These are phyloP conservation scores for Amylostereum areolatum DNA, from an alignment of 1,284 basidiomycete species.

Conservation along the genomic window DNA sequence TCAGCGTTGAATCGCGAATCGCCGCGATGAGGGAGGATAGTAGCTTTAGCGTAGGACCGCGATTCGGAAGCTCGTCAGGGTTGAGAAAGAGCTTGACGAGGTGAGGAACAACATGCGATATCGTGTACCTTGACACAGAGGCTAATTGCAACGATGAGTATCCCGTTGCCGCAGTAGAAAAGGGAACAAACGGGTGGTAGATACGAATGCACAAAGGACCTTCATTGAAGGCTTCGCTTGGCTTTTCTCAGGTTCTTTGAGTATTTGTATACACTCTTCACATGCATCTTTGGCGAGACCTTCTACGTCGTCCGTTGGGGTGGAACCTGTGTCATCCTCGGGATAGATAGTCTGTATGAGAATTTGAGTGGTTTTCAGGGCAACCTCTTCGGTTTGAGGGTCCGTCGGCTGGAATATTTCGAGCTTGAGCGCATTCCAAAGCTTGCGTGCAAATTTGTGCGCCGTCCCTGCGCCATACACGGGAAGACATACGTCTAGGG, in stretches of 20 bases:
- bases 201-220: constrained; percentile 70
- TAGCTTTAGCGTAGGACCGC: constrained; percentile 62
- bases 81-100: constrained; percentile 72
- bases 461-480: constrained; percentile 70
- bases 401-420: constrained; percentile 95
- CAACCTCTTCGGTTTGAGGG: constrained; percentile 60
- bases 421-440: constrained; percentile 86
- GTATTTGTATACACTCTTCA: constrained; percentile 71
- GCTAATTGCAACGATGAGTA: too few relatives aligned
- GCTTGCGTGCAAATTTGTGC: constrained; percentile 58
- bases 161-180: too few relatives aligned
- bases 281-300: constrained; percentile 70
- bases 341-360: constrained; percentile 72
- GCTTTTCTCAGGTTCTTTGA: constrained; percentile 88
- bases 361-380: constrained; percentile 63
- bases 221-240: constrained; percentile 83
- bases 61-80: constrained; percentile 71
- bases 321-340: constrained; percentile 24
- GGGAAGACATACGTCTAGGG: constrained; percentile 72
- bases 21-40: constrained; percentile 57
- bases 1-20: constrained; percentile 34
- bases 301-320: constrained; percentile 37
- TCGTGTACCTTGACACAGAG: constrained; percentile 61
- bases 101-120: constrained; percentile 65
- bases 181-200: constrained; percentile 61